Evolutionary conservation across 495 filamentous ascomycete species (phyloP).

Genomic region (Pseudotulostoma volvatum): DNA sequence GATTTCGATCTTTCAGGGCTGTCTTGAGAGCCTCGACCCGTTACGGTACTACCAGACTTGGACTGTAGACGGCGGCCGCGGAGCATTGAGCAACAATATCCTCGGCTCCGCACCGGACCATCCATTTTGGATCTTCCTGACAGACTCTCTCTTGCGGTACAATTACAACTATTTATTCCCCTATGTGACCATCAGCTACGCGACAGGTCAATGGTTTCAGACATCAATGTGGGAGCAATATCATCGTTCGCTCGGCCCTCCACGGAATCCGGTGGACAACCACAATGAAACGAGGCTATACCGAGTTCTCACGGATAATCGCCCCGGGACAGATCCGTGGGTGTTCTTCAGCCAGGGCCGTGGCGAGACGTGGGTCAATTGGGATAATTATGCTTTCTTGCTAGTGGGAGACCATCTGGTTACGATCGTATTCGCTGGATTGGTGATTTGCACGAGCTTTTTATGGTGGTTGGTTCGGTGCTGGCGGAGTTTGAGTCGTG

Average conservation of each 20-base stretch:
- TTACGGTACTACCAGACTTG: conserved; percentile 8
- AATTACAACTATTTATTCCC: conserved; percentile 6
- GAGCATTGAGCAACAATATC: conserved; percentile 10
- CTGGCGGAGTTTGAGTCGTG: too few species aligned
- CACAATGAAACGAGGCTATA: conserved; percentile 2
- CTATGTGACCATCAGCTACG: conserved; percentile 7
- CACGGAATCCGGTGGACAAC: background rate
- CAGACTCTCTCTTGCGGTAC: conserved; percentile 5
- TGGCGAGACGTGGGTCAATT: conserved; percentile 29
- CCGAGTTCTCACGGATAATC: conserved; percentile 28
- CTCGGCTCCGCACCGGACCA: conserved; percentile 6
- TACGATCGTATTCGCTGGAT: too few species aligned
- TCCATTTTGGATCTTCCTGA: conserved; percentile 8
- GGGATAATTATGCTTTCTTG: conserved; percentile 10
- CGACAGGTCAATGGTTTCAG: conserved; percentile 9
- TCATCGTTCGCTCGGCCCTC: too few species aligned
- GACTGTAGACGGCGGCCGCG: conserved; percentile 7
- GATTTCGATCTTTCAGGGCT: conserved; percentile 5
- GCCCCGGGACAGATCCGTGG: conserved; percentile 20
- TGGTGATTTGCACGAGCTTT: too few species aligned
- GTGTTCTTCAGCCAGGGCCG: conserved; percentile 26
- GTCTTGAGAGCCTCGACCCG: conserved; percentile 7
- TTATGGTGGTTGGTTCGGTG: too few species aligned
- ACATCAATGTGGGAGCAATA: conserved; percentile 12
- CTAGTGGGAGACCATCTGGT: conserved; percentile 1